A percentile compares a stretch with the other conserved stretches of the same genome.
phyloP scores from a whole-genome alignment of 176 grass and related monocot species.

The Avena atlantica region DNA sequence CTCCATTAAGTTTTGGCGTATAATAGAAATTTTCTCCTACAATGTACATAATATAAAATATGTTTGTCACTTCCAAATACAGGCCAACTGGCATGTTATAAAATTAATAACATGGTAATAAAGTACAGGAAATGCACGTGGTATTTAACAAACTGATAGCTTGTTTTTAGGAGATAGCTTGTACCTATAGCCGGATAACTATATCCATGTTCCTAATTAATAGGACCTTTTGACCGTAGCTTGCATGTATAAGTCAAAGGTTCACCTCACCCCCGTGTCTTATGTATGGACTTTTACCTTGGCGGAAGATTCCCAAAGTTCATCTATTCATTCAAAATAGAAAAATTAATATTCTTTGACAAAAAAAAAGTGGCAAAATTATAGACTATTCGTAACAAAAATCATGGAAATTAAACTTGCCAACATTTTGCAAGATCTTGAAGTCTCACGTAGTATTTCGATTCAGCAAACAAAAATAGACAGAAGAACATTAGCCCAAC shows the following conservation, averaged over 20 bases:
- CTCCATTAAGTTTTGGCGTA: too few relatives aligned
- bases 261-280: not conserved
- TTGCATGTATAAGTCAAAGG: not conserved
- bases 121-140: constrained; percentile 20
- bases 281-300: not conserved
- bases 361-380: too few relatives aligned
- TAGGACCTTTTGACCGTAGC: not conserved
- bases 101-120: constrained; percentile 12
- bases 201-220: not conserved
- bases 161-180: constrained; percentile 81
- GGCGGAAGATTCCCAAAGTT: not conserved
- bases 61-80: not conserved
- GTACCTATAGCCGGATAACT: constrained; percentile 22
- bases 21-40: too few relatives aligned
- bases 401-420: not conserved
- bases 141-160: constrained; percentile 61
- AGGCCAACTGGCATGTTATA: not conserved
- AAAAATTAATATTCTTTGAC: not conserved
- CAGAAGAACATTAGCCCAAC: constrained; percentile 38
- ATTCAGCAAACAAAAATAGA: constrained; percentile 3
- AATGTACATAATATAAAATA: too few relatives aligned
- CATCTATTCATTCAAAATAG: not conserved
- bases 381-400: not conserved
- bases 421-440: not conserved
- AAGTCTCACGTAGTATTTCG: not conserved